Percentiles rank a stretch among this genome's conserved stretches.
Evolutionary conservation across 306 rosid genomes (phyloP).

Genomic region (Quercus bicolor): DNA sequence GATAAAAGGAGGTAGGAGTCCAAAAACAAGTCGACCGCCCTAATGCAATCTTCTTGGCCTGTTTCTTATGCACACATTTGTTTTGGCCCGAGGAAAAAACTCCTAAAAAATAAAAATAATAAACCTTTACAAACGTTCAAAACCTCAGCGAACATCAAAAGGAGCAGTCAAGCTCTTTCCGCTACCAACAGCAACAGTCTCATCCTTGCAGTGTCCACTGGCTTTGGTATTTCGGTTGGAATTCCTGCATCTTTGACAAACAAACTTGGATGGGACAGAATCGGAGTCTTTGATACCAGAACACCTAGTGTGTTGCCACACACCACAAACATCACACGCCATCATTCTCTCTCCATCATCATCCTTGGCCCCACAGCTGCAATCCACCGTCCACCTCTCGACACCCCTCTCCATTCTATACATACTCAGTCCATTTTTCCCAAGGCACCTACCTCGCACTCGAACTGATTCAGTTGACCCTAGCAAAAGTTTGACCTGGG

Average conservation of each 20-base stretch:
- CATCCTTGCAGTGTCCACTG: slow-evolving; percentile 50
- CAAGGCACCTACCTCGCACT: slow-evolving; percentile 66
- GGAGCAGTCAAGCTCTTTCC: slow-evolving; percentile 40
- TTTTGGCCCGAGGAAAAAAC: slow-evolving; percentile 24
- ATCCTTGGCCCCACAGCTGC: slow-evolving; percentile 86
- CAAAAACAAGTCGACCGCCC: slow-evolving; percentile 26
- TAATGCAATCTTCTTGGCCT: slow-evolving; percentile 15
- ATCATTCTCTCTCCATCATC: slow-evolving; percentile 98
- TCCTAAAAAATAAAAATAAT: slow-evolving; percentile 2
- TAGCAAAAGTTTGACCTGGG: slow-evolving; percentile 53
- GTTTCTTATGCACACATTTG: slow-evolving; percentile 43
- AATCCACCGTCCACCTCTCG: slow-evolving; percentile 96
- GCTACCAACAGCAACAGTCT: slow-evolving; percentile 33
- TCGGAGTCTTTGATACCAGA: slow-evolving; percentile 65
- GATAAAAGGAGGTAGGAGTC: slow-evolving; percentile 4
- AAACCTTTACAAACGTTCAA: slow-evolving; percentile 11
- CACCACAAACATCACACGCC: slow-evolving; percentile 84
- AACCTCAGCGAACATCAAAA: slow-evolving; percentile 36
- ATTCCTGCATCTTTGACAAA: slow-evolving; percentile 63
- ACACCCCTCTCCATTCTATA: slow-evolving; percentile 87
- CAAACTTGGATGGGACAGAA: slow-evolving; percentile 64
- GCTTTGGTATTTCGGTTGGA: slow-evolving; percentile 23
- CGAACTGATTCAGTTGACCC: slow-evolving; percentile 49
- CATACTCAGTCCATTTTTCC: slow-evolving; percentile 58
- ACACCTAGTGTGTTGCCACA: slow-evolving; percentile 90